Conservation (phyloP, 2,329 filamentous ascomycete species). For the Mariannaea elegans region DNA sequence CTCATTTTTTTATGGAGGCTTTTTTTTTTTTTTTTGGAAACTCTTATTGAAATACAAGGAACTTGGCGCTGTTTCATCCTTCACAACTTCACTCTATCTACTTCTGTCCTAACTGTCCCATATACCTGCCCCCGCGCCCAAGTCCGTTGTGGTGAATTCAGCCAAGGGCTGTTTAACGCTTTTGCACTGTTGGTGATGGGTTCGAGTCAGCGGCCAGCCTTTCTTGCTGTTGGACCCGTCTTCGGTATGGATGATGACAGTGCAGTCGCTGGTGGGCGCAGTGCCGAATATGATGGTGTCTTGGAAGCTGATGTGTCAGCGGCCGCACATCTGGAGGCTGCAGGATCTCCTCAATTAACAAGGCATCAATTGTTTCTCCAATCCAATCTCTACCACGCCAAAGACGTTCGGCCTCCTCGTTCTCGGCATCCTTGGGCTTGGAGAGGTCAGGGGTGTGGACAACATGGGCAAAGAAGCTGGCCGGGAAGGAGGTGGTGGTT, state of each 20-base stretch:
- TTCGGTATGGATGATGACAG: constrained; percentile 33
- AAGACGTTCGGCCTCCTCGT: constrained; percentile 1
- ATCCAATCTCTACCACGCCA: constrained; percentile 25
- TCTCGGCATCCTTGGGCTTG: background rate
- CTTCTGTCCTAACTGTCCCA: too few species aligned
- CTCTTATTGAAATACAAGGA: constrained; percentile 8
- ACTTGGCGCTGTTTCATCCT: background rate
- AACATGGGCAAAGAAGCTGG: constrained; percentile 26
- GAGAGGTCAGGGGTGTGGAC: background rate
- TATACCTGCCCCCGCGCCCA: too few species aligned
- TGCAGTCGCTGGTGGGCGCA: constrained; percentile 34
- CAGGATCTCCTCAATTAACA: constrained; percentile 27
- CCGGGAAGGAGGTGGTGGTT: constrained; percentile 8
- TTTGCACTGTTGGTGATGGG: constrained; percentile 2
- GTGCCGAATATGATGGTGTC: constrained; percentile 34
- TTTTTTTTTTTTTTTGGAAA: background rate
- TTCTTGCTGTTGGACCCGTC: constrained; percentile 19
- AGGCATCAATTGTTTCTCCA: constrained; percentile 6
- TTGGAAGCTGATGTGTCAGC: constrained; percentile 18
- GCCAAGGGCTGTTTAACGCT: background rate
- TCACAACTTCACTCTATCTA: too few species aligned
- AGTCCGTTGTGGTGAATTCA: too few species aligned
- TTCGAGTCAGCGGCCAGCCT: background rate
- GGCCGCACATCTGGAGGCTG: constrained; percentile 18
- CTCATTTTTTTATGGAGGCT: background rate